Base-by-base conservation (phyloP, 2,329 filamentous ascomycete genomes). In the Microcyclosporella mali region DNA sequence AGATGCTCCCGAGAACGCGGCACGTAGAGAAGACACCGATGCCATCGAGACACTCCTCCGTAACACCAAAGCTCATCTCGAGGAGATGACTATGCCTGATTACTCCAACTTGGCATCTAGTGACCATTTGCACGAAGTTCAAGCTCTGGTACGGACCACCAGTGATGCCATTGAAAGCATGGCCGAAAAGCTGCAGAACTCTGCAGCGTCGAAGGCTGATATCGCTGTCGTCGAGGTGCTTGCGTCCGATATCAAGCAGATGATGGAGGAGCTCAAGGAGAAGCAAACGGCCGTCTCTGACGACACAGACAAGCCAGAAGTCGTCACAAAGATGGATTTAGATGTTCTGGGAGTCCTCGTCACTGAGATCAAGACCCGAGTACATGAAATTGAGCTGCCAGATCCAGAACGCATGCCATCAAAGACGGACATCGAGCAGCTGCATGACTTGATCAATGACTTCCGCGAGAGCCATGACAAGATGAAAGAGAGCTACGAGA, bases 31-130 rank as follows among this genome's bases (percentile, higher is more conserved):
- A 52, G 89, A 97, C 55, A 86, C 89, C 0, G 81, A 90, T 48
- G 88, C 88, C 9, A 89, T 97, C 45, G 90, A 95, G 64, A 94
- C 85, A 0, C 81, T 97, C 37, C 74, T 97, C 10, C 81, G 84
- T 32, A 95, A 94, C 61, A 89, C 88, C 25, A 95, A 95, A 62
- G 81, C 83, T 4, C 85, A 85, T 35, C 71, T 97, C 8, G 90
- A 95, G 45, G 88, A 94, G 46, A 77, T 94, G 37, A 78, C 64
- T 4, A 62, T 78, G 18, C 71, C 76, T 1, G 71, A 89, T 38
- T 76, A 80, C 3, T 84, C 88, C 27, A 80, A 85, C 44, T 71
- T 79, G 2, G 80, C 88, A 8, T 77, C 70, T 25, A 74, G 77
- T 33, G 75, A 80, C 43, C 74, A 81, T 31, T 58, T 82, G n/a